phyloP scores from a whole-genome alignment of 768 basidiomycete genomes.

The Collybia sp. region DNA sequence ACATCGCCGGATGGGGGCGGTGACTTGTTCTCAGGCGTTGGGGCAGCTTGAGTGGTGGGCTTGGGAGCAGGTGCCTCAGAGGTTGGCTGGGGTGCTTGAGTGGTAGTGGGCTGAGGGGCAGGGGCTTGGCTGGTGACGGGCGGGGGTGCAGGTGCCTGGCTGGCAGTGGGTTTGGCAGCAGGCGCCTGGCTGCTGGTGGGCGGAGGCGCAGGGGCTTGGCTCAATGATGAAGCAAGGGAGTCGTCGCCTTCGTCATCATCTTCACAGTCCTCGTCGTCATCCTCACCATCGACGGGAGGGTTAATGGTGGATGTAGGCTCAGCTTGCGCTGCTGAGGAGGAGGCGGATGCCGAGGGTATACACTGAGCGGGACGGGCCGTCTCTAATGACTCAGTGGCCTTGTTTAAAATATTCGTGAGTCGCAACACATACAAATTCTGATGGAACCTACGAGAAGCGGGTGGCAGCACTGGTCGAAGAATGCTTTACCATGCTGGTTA shows the following conservation, averaged over 20 bases:
- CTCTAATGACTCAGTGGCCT: conserved; percentile 48
- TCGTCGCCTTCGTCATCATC: conserved; percentile 19
- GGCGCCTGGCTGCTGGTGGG: conserved; percentile 6
- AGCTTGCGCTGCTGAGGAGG: conserved; percentile 16
- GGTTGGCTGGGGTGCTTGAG: conserved; percentile 9
- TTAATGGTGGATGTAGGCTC: conserved; percentile 21
- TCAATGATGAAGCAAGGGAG: conserved; percentile 5
- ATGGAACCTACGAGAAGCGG: conserved; percentile 50
- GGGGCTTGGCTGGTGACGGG: neutral
- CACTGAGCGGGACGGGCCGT: conserved; percentile 48
- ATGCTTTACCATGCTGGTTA: conserved; percentile 40
- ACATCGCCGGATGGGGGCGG: conserved; percentile 5
- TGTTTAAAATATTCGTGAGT: conserved; percentile 1
- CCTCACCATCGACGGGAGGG: conserved; percentile 20
- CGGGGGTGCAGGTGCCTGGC: conserved; percentile 8
- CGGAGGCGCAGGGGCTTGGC: conserved; percentile 12
- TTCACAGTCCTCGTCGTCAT: conserved; percentile 25
- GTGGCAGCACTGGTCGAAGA: conserved; percentile 71
- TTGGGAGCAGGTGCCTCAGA: conserved; percentile 7
- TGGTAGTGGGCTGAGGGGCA: conserved; percentile 7
- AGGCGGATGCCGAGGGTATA: conserved; percentile 31
- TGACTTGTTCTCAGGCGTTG: neutral
- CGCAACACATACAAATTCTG: neutral
- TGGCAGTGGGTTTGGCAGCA: conserved; percentile 7
- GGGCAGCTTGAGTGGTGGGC: conserved; percentile 8